Conservation (phyloP, 2,329 filamentous ascomycete species). For the Xylariaceae sp. region DNA sequence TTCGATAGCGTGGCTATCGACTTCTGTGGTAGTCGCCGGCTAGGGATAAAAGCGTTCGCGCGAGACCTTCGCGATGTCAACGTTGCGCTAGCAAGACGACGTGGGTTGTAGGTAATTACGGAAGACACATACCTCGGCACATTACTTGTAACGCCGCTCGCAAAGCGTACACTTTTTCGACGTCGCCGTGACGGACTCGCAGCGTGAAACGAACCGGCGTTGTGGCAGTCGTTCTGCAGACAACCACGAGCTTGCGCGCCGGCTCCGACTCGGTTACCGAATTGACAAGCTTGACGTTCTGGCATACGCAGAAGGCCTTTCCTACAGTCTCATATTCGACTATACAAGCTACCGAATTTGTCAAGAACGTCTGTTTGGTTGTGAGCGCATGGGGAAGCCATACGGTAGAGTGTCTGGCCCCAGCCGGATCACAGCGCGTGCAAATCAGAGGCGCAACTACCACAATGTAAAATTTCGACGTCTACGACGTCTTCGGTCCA, state of each 20-base stretch:
- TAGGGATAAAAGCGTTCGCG: too few relatives aligned
- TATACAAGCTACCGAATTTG: conserved; percentile 45
- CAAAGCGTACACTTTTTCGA: too few relatives aligned
- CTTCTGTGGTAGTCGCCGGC: too few relatives aligned
- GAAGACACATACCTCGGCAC: too few relatives aligned
- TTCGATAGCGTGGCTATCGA: too few relatives aligned
- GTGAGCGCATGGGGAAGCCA: conserved; percentile 15
- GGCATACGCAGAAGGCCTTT: conserved; percentile 59
- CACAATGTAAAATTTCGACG: conserved; percentile 67
- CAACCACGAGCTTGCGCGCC: conserved; percentile 64
- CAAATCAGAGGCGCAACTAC: conserved; percentile 65
- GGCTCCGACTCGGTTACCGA: conserved; percentile 43
- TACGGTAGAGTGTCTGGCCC: conserved; percentile 46
- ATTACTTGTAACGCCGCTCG: too few relatives aligned
- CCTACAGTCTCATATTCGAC: conserved; percentile 70
- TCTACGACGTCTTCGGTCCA: conserved; percentile 69
- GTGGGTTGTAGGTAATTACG: too few relatives aligned
- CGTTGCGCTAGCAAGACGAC: too few relatives aligned
- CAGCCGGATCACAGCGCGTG: conserved; percentile 61
- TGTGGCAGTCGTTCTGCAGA: conserved; percentile 46
- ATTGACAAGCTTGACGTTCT: conserved; percentile 55
- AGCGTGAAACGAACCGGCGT: too few relatives aligned
- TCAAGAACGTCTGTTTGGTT: conserved; percentile 21
- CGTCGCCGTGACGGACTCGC: too few relatives aligned
- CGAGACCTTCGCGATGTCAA: too few relatives aligned